phyloP scores from a whole-genome alignment of 2,329 filamentous ascomycete species.

The Calonectria hawksworthii region DNA sequence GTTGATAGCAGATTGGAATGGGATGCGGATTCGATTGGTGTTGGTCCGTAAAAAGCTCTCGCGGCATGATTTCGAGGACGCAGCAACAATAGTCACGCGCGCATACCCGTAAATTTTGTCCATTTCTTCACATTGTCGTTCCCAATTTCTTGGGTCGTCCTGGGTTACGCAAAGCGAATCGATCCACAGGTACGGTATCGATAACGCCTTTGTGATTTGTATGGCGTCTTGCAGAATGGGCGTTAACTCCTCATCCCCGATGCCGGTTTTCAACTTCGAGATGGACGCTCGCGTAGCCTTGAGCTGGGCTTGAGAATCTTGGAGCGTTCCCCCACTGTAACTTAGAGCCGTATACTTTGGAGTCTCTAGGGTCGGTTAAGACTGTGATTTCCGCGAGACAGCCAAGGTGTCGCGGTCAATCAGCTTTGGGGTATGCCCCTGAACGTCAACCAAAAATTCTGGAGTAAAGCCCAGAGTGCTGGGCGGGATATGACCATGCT shows the following conservation, averaged over 20 bases:
- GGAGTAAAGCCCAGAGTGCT: background rate
- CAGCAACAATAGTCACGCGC: background rate
- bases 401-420: background rate
- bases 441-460: background rate
- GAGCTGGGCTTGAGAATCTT: background rate
- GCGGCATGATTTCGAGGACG: background rate
- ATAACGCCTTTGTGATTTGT: background rate
- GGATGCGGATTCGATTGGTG: background rate
- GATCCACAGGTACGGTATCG: background rate
- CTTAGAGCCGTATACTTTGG: background rate
- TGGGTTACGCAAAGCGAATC: background rate
- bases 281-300: background rate
- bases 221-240: background rate
- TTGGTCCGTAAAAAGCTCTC: background rate
- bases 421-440: background rate
- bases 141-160: background rate
- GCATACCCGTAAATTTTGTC: background rate
- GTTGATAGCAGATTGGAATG: background rate
- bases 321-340: background rate
- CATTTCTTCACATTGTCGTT: background rate
- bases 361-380: background rate
- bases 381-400: background rate
- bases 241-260: background rate
- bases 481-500: background rate
- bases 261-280: background rate